A percentile compares a stretch with the other conserved stretches of the same genome.
These are phyloP conservation scores for Nicotiana rustica DNA, from an alignment of 305 asterid species.

Conservation along the genomic window DNA sequence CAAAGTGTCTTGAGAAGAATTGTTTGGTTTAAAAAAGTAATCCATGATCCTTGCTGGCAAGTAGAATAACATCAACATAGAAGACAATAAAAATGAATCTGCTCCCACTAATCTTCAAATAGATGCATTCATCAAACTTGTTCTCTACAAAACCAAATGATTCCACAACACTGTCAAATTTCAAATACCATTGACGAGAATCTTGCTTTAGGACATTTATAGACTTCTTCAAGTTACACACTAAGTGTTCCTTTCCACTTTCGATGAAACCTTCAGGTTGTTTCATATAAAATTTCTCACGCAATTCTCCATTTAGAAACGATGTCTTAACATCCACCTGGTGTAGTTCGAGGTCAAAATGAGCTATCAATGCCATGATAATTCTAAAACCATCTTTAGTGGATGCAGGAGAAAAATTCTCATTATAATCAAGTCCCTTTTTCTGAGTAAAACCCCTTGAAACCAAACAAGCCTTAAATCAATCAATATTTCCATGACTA, in stretches of 20 bases:
- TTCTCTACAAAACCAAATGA: constrained; percentile 21
- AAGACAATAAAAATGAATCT: too few relatives aligned
- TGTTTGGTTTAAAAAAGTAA: not conserved
- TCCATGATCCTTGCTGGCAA: not conserved
- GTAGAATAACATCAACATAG: not conserved
- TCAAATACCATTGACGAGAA: constrained; percentile 8
- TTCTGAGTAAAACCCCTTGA: constrained; percentile 17
- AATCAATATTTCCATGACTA: not conserved
- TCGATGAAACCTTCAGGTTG: not conserved
- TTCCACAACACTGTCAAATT: not conserved
- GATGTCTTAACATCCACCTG: constrained; percentile 2
- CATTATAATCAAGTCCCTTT: constrained; percentile 8
- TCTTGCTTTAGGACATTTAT: constrained; percentile 29
- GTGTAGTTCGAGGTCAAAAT: constrained; percentile 35
- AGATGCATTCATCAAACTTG: not conserved
- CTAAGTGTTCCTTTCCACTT: not conserved
- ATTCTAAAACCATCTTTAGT: constrained; percentile 24
- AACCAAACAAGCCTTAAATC: not conserved
- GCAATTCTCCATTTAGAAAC: not conserved
- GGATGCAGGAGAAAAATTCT: constrained; percentile 21
- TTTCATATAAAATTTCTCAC: not conserved
- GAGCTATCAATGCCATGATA: constrained; percentile 13
- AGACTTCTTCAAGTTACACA: constrained; percentile 21
- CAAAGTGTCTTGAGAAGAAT: too few relatives aligned
- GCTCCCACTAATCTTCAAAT: not conserved